Percentiles rank a stretch among this genome's conserved stretches.
phyloP scores from a whole-genome alignment of 805 yeast species.

The Metschnikowia similis region DNA sequence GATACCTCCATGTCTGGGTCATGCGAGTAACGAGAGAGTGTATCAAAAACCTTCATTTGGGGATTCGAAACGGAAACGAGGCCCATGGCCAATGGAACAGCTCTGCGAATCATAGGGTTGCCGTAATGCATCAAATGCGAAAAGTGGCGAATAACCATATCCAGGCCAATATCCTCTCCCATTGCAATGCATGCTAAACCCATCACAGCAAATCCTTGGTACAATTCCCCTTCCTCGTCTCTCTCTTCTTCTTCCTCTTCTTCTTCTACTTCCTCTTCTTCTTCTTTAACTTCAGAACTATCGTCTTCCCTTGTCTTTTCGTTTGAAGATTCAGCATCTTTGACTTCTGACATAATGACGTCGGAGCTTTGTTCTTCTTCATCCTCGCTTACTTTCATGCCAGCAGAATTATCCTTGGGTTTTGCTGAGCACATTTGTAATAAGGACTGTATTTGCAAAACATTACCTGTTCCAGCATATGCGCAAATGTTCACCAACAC shows the following conservation, averaged over 20 bases:
- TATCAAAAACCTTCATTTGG: slow-evolving; percentile 94
- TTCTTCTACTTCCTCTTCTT: slow-evolving; percentile 25
- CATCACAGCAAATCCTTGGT: slow-evolving; percentile 85
- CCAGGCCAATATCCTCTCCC: slow-evolving; percentile 98
- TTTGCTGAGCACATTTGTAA: slow-evolving; percentile 84
- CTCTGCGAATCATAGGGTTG: slow-evolving; percentile 80
- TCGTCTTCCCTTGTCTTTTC: slow-evolving; percentile 18
- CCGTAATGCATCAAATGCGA: slow-evolving; percentile 98
- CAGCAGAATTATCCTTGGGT: slow-evolving; percentile 52
- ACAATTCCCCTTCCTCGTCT: slow-evolving; percentile 50
- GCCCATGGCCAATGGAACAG: slow-evolving; percentile 98
- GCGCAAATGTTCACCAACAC: slow-evolving; percentile 90
- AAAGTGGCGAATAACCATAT: slow-evolving; percentile 94
- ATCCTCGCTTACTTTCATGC: slow-evolving; percentile 47
- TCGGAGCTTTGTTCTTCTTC: slow-evolving; percentile 22
- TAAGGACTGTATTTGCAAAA: slow-evolving; percentile 85
- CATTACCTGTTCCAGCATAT: slow-evolving; percentile 97
- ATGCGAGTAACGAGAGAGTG: slow-evolving; percentile 92
- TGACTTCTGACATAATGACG: slow-evolving; percentile 22
- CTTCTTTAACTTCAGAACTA: slow-evolving; percentile 5
- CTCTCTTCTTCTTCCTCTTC: slow-evolving; percentile 26
- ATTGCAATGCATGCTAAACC: slow-evolving; percentile 93
- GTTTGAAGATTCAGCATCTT: slow-evolving; percentile 23
- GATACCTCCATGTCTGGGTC: slow-evolving; percentile 94
- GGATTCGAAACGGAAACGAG: slow-evolving; percentile 90